Evolutionary conservation across 805 yeast species (phyloP), one percentile per base, ranked within the genome.

Genomic region (Ogataea pignaliae): DNA sequence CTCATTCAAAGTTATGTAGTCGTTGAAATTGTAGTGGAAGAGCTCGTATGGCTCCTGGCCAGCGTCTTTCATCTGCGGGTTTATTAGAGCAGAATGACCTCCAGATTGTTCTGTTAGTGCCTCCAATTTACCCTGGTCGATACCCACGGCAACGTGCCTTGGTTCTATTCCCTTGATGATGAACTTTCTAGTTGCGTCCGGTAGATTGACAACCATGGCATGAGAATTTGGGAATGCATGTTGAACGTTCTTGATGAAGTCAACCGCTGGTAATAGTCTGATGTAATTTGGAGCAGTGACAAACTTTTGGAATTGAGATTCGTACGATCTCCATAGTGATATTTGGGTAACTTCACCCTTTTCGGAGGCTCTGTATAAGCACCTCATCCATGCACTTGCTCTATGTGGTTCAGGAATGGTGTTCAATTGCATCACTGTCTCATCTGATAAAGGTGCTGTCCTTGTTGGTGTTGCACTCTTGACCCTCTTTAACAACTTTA

Each of bases 111-210:
- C 55, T 39, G 54, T 58, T 41, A 52, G 51, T 18, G 77, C 75
- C 29, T 71, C 75, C 29, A 50, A 48, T 40, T 72, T 73, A 3
- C 78, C 81, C 10, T 68, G 71, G 40, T 63, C 67, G 5, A 75
- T 56, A 40, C 65, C 66, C 30, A 83, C 82, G 1, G 83, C 74
- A 39, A 65, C 70, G 38, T 70, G 70, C 55, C 99, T 77, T 26
- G 99, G 98, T 61, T 86, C 89, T 45, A 93, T 87, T 11, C 99
- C 98, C 65, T 87, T 87, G 57, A 93, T 93, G 36, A 93, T 88
- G 58, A 93, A 93, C 62, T 83, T 85, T 57, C 88, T 83, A 47
- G 76, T 75, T 1, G 84, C 82, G 12, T 79, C 71, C 6, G 80
- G 75, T 35, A 78, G 72, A 42, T 78, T 78, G 18, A 91, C 79